Conservation (phyloP, 306 rosid species). For the Rosa multiflora region DNA sequence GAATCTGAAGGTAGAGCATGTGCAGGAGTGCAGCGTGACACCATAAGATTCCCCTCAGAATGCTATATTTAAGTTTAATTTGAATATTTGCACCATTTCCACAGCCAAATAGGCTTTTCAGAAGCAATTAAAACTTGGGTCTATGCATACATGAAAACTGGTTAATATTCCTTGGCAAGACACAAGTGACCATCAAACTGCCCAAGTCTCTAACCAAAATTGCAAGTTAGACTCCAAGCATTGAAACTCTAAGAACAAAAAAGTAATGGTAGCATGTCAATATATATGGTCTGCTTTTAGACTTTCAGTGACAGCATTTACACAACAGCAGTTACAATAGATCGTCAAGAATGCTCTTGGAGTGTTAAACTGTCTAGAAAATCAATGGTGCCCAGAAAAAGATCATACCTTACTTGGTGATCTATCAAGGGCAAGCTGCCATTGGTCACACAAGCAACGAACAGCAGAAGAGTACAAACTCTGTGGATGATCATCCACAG, state of each 20-base stretch:
- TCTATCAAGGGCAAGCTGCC: conserved; percentile 66
- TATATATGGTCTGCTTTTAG: not conserved
- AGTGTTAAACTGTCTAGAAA: not conserved
- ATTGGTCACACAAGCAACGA: conserved; percentile 45
- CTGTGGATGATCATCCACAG: conserved; percentile 38
- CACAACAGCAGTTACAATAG: not conserved
- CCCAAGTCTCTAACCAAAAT: not conserved
- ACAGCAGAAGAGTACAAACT: conserved; percentile 45
- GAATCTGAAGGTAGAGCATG: not conserved
- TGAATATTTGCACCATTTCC: not conserved
- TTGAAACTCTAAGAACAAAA: not conserved
- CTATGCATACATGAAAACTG: not conserved
- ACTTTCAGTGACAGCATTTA: not conserved
- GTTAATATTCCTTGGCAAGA: not conserved
- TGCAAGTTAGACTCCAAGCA: conserved; percentile 1
- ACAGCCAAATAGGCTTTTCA: not conserved
- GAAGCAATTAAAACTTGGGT: not conserved
- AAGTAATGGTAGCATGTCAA: not conserved
- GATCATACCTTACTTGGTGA: conserved; percentile 65
- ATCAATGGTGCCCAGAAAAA: conserved; percentile 7
- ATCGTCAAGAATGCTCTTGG: not conserved
- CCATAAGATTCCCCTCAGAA: not conserved
- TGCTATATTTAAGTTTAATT: not conserved
- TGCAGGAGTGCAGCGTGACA: not conserved
- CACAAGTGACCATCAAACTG: not conserved